phyloP scores from a whole-genome alignment of 1,139 yeast genomes.

The Pichia inconspicua region DNA sequence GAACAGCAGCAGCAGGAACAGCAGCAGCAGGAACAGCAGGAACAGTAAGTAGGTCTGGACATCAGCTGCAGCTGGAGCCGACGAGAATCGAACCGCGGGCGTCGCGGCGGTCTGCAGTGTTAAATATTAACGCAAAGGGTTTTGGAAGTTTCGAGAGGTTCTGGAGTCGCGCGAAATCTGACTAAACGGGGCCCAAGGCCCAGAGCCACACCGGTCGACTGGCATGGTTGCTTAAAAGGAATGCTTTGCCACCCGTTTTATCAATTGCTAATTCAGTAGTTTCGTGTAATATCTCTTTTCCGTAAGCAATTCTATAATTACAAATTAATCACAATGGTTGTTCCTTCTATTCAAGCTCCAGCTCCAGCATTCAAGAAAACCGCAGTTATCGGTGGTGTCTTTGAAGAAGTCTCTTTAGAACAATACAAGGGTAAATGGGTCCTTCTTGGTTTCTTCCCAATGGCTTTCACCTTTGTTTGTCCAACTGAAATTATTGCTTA shows the following conservation, averaged over 20 bases:
- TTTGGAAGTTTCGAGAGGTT: background rate
- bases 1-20: background rate
- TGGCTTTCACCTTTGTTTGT: conserved; percentile 98
- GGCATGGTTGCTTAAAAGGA: background rate
- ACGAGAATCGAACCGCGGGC: background rate
- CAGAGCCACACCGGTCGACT: background rate
- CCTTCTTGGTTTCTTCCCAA: conserved; percentile 89
- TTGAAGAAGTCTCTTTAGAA: conserved; percentile 89
- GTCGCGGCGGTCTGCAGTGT: too few species aligned
- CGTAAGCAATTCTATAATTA: background rate
- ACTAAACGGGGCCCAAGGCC: background rate
- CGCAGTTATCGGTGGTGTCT: conserved; percentile 92
- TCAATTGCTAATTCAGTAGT: too few species aligned
- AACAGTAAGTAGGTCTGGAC: background rate
- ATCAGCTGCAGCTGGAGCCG: background rate
- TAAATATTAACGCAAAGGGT: too few species aligned
- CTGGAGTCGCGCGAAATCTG: background rate
- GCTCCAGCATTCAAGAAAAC: conserved; percentile 95
- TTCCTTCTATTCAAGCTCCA: conserved; percentile 83
- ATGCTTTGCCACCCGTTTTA: background rate
- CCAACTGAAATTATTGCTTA: conserved; percentile 98
- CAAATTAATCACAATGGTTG: conserved; percentile 40
- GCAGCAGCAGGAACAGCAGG: background rate
- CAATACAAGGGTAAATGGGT: conserved; percentile 98
- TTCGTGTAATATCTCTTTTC: background rate